Evolutionary conservation across 352 stramenopile species (phyloP), one percentile per base, ranked within the genome.

Genomic region (Globisporangium carolinianum): DNA sequence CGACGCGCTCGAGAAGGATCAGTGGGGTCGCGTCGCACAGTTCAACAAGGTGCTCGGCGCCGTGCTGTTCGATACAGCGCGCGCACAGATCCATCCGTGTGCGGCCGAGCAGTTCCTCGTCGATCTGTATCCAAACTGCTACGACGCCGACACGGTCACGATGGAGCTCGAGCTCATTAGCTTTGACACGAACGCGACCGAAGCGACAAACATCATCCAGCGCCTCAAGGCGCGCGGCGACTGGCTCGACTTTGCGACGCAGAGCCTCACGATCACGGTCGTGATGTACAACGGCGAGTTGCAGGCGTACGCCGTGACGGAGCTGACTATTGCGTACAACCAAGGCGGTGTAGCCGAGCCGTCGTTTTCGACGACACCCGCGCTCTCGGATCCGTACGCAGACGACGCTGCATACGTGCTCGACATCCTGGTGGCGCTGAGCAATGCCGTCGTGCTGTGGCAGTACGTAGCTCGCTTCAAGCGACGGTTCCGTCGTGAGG

Each of bases 221-320:
- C 47, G 55, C 4, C 53, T 81, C 35, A 71, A 82, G 38, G 37
- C 24, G 0, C 47, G 36, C 7, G 73, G 75, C 15, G 47, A 57
- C 3, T 86, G 75, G 73, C 61, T 83, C 51, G 62, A 75, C 53
- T 69, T 70, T 50, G 68, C 69, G 5, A 72, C 65, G 1, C 54
- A 76, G 12, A 55, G 71, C 46, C 75, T 86, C 7, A 5, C 68
- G 37, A 64, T 82, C 49, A 83, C 66, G 3, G 55, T 83, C 43
- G 68, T 82, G 38, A 76, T 65, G 5, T 86, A 82, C 69, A 82
- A 86, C 35, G 73, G 75, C 35, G 75, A 86, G 48, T 42, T 86
- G 6, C 58, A 83, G 18, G 63, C 61, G 1, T 81, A 80, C 35
- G 69, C 66, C 0, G 65, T 79, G 45, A 82, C 71, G 4, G 47